phyloP scores from a whole-genome alignment of 352 stramenopile species.

The Detonula confervacea region DNA sequence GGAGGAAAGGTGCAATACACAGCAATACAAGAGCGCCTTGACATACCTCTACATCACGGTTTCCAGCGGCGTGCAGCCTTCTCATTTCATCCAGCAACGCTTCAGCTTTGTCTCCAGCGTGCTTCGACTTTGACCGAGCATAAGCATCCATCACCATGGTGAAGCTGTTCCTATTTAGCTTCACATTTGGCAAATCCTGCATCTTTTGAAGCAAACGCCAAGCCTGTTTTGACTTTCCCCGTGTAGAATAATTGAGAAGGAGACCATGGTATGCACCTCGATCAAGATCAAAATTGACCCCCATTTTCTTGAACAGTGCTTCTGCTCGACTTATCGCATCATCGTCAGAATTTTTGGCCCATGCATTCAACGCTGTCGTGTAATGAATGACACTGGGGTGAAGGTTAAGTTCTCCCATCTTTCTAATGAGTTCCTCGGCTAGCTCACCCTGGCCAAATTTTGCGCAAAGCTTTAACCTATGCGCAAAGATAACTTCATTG shows the following conservation, averaged over 20 bases:
- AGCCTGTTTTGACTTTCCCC: constrained; percentile 46
- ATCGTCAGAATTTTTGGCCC: constrained; percentile 44
- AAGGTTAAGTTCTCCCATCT: constrained; percentile 27
- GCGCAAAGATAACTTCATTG: constrained; percentile 25
- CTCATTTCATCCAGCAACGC: constrained; percentile 55
- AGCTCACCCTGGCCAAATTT: constrained; percentile 44
- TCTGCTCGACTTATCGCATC: constrained; percentile 34
- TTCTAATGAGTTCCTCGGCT: constrained; percentile 38
- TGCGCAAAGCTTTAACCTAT: constrained; percentile 35
- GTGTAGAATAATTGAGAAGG: constrained; percentile 47
- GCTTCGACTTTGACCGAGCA: not conserved
- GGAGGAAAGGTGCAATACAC: not conserved
- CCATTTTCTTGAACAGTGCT: constrained; percentile 43
- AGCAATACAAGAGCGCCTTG: not conserved
- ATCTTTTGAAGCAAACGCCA: constrained; percentile 22
- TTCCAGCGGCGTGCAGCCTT: constrained; percentile 48
- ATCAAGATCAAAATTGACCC: constrained; percentile 34
- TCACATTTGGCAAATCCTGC: constrained; percentile 14
- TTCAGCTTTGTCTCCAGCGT: constrained; percentile 3
- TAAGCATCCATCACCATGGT: constrained; percentile 42
- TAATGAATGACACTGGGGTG: constrained; percentile 48
- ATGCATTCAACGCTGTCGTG: constrained; percentile 51
- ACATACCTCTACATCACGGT: constrained; percentile 44
- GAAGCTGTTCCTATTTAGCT: constrained; percentile 23
- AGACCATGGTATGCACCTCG: constrained; percentile 47